These are phyloP conservation scores for Yueomyces sinensis DNA, from an alignment of 805 yeast genomes.

Conservation along the genomic window DNA sequence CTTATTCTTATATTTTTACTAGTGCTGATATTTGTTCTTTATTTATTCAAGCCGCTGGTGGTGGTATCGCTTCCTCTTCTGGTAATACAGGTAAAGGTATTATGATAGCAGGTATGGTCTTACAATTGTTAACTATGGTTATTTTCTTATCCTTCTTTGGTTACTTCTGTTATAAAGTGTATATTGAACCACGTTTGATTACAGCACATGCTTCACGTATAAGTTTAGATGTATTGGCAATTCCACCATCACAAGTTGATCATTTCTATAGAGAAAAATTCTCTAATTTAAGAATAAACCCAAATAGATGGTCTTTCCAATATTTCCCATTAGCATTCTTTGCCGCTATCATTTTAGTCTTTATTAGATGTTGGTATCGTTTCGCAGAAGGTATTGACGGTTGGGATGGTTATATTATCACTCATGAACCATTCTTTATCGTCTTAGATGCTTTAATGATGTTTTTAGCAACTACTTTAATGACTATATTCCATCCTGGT, in stretches of 20 bases:
- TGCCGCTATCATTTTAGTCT: constrained; percentile 39
- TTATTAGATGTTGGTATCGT: constrained; percentile 60
- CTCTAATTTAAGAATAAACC: constrained; percentile 16
- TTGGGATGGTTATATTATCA: constrained; percentile 54
- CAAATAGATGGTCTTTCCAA: constrained; percentile 24
- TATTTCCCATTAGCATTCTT: constrained; percentile 34
- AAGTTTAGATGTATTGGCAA: constrained; percentile 7
- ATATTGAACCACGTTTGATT: constrained; percentile 16
- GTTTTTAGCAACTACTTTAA: constrained; percentile 31
- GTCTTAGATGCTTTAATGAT: constrained; percentile 53
- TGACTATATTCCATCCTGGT: constrained; percentile 55
- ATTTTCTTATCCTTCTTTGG: constrained; percentile 40
- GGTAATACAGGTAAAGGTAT: constrained; percentile 21
- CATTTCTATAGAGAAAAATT: constrained; percentile 17
- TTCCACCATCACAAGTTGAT: constrained; percentile 11
- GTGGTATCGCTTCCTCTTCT: constrained; percentile 49
- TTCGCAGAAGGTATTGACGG: constrained; percentile 52
- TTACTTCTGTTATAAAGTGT: constrained; percentile 32
- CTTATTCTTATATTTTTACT: constrained; percentile 45
- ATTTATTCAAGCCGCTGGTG: constrained; percentile 62
- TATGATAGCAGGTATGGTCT: constrained; percentile 67
- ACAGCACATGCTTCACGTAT: constrained; percentile 9
- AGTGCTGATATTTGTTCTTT: constrained; percentile 51
- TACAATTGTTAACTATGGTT: constrained; percentile 62
- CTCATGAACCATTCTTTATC: constrained; percentile 45